Evolutionary conservation across 768 basidiomycete species (phyloP), one percentile per base, ranked within the genome.

Genomic region (Tylopilus subfusipes): DNA sequence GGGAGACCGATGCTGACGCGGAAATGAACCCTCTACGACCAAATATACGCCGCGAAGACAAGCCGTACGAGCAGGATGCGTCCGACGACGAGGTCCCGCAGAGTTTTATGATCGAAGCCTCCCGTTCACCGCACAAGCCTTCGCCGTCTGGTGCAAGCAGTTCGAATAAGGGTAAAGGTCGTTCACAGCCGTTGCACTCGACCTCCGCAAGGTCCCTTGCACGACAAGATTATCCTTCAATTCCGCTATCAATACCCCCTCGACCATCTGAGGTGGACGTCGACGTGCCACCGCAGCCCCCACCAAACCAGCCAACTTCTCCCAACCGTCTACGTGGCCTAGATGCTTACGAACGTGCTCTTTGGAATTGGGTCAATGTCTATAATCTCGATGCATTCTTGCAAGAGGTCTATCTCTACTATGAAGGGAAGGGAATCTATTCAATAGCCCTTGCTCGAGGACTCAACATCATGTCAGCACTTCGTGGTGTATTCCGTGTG

Each of bases 351-450:
- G 94, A 99, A 70, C 86, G 85, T 54, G 97, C 97, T 1, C 71
- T 98, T 45, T 99, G 97, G 97, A 89, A 90, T 54, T 99, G 97
- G 97, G 93, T 98, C 55, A 99, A 99, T 67, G 93, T 98, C 13
- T 93, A 93, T 68, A 98, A 99, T 67, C 79, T 99, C 36, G 97
- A 99, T 65, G 86, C 85, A 9, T 99, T 95, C 71, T 73, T 99
- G 27, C 92, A 96, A 72, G 93, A 98, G 58, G 92, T 92, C 36
- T 98, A 99, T 71, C 78, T 80, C 42, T 99, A 98, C 70, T 99
- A 99, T 68, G 88, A 92, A 66, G 94, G 95, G 24, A 97, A 97
- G 68, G 97, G 97, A 2, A 88, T 98, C 33, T 98, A 89, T 67
- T 94, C 92, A 62, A 99, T 99, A 63, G 91, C 91, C 13, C 78